Base-by-base conservation (phyloP, 345 rosid genomes). In the Pseudoturritis turrita region DNA sequence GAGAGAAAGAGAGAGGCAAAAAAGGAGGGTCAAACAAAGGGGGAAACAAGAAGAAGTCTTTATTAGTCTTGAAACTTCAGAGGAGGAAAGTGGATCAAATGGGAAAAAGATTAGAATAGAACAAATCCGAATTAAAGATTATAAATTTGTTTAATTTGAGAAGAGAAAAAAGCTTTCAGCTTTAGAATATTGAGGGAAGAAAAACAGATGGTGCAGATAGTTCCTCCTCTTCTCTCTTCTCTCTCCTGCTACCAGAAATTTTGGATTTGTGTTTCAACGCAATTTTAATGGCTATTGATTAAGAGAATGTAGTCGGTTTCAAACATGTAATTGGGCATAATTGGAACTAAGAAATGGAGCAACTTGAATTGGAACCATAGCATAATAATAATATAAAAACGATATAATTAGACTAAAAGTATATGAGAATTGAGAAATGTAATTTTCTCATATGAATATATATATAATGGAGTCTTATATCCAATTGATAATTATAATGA, bases 191-290 rank as follows among this genome's bases (percentile, higher is more conserved):
- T 63, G 67, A 65, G 71, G 41, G 39, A 43, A 12, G 31, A 58
- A 40, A 69, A 67, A 75, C 56, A 57, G 68, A 71, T 41, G 79
- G 75, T 76, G 74, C 40, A 76, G 18, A 68, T 51, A 49, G 31
- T 66, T 54, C 62, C 58, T 55, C 78, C 25, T 67, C 73, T 61
- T 69, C 76, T 70, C 17, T 9, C 22, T 7, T 37, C 49, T 59
- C 46, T 43, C 17, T 69, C 17, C 11, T 45, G 37, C 2, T 22
- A 9, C 17, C 45, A 40, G 12, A 13, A 5, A n/a, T 51, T 47
- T 21, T 4, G 9, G 5, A 17, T 19, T 17, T 39, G 36, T 50
- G n/a, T 66, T 68, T 72, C 64, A 69, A 22, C 50, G 18, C 70
- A 11, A 28, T 35, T 65, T 25, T 25, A 62, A 43, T 59, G 21